phyloP scores from a whole-genome alignment of 176 grass and related monocot species.

The Sorghum bicolor region DNA sequence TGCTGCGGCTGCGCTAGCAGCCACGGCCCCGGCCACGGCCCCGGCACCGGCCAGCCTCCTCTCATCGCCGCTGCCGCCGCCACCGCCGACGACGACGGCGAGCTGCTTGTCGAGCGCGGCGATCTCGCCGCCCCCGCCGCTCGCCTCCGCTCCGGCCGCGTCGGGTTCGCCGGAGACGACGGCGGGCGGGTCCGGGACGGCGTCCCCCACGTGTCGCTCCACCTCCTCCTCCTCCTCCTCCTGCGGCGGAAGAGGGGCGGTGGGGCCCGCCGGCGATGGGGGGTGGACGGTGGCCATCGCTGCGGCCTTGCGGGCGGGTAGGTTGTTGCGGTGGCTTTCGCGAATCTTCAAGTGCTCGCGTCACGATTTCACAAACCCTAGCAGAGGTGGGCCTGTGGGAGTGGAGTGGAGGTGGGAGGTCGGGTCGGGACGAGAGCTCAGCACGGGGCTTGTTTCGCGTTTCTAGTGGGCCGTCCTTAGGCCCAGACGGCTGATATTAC shows the following conservation, averaged over 20 bases:
- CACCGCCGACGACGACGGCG: neutral
- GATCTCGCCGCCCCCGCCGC: conserved; percentile 32
- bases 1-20: neutral
- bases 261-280: conserved; percentile 28
- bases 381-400: neutral
- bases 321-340: neutral
- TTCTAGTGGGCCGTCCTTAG: neutral
- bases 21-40: neutral
- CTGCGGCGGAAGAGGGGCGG: neutral
- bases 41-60: neutral
- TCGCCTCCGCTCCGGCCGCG: neutral
- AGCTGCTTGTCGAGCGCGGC: conserved; percentile 44
- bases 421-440: neutral
- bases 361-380: conserved; percentile 20
- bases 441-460: neutral
- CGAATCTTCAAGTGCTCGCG: conserved; percentile 44
- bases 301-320: too few species aligned
- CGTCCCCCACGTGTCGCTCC: neutral
- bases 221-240: too few species aligned
- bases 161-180: neutral
- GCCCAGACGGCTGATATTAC: too few species aligned
- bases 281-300: conserved; percentile 41
- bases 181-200: neutral
- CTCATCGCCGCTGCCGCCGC: neutral
- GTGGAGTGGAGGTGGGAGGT: neutral